These are phyloP conservation scores for Tagetes patula DNA, from an alignment of 129 eudicot species.

Conservation along the genomic window DNA sequence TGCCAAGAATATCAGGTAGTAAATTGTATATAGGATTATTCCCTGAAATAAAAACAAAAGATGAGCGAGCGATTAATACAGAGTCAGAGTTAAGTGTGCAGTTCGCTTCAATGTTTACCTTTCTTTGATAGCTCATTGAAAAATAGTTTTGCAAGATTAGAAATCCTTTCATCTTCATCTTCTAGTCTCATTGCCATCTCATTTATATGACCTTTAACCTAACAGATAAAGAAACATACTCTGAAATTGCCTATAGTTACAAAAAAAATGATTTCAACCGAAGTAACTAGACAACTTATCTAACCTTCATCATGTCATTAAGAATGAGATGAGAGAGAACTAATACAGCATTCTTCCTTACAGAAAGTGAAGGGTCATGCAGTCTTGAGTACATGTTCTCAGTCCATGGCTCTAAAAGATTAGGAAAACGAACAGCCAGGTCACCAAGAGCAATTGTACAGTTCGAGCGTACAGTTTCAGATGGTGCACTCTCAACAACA, in stretches of 20 bases:
- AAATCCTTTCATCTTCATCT: slow-evolving; percentile 93
- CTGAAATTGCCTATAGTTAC: slow-evolving; percentile 21
- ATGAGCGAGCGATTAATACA: background rate
- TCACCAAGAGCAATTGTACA: slow-evolving; percentile 99
- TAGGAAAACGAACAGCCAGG: slow-evolving; percentile 93
- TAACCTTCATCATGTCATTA: slow-evolving; percentile 99
- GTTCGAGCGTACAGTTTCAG: slow-evolving; percentile 93
- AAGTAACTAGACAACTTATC: slow-evolving; percentile 26
- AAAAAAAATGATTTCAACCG: background rate
- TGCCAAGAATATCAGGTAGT: slow-evolving; percentile 95
- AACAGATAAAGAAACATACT: slow-evolving; percentile 15
- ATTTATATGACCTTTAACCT: slow-evolving; percentile 92
- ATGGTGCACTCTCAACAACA: slow-evolving; percentile 89
- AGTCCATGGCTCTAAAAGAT: slow-evolving; percentile 96
- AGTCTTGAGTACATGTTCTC: slow-evolving; percentile 87
- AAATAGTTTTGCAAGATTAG: slow-evolving; percentile 86
- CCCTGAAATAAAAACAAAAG: slow-evolving; percentile 47
- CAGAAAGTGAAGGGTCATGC: slow-evolving; percentile 79
- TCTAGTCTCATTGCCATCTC: slow-evolving; percentile 93
- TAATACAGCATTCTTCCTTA: slow-evolving; percentile 90
- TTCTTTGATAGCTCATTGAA: slow-evolving; percentile 85
- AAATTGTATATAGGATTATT: slow-evolving; percentile 88
- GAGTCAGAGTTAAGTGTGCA: background rate
- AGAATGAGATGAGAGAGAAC: slow-evolving; percentile 97
- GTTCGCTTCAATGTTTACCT: slow-evolving; percentile 43